Conservation (phyloP, 495 filamentous ascomycete genomes). For the Cetradonia linearis region DNA sequence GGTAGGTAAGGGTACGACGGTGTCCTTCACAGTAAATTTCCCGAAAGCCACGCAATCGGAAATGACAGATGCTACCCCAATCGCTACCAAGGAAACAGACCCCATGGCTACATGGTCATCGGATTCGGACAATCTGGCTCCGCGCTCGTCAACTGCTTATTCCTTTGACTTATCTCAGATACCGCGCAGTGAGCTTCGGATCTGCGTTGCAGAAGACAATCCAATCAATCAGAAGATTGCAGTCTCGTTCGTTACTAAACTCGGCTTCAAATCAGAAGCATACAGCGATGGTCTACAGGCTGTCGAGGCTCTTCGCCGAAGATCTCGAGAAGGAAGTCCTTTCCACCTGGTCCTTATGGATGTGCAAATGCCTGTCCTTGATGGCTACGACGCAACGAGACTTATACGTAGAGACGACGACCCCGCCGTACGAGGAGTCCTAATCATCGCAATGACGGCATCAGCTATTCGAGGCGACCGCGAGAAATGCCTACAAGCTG, state of each 20-base stretch:
- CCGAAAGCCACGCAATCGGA: constrained; percentile 57
- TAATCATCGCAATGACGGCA: constrained; percentile 91
- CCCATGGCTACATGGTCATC: constrained; percentile 50
- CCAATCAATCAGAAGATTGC: constrained; percentile 87
- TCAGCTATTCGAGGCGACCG: constrained; percentile 83
- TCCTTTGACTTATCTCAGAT: constrained; percentile 54
- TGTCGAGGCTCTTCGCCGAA: constrained; percentile 70
- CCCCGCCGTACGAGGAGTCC: constrained; percentile 59
- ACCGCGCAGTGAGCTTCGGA: constrained; percentile 64
- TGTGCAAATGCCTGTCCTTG: constrained; percentile 87
- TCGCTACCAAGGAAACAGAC: constrained; percentile 34
- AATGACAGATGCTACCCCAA: constrained; percentile 26
- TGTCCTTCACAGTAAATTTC: constrained; percentile 74
- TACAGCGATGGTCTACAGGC: constrained; percentile 79
- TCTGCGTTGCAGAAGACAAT: constrained; percentile 90
- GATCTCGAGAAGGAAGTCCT: constrained; percentile 55
- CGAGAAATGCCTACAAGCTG: constrained; percentile 82
- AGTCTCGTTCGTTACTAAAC: constrained; percentile 72
- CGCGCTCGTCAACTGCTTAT: constrained; percentile 25
- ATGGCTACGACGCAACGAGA: constrained; percentile 87
- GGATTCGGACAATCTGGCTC: constrained; percentile 24
- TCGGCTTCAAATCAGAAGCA: constrained; percentile 73
- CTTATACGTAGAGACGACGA: constrained; percentile 65
- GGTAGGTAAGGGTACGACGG: constrained; percentile 68
- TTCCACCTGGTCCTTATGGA: constrained; percentile 81